These are phyloP conservation scores for Gardenia jasminoides DNA, from an alignment of 257 asterid species.

Conservation along the genomic window DNA sequence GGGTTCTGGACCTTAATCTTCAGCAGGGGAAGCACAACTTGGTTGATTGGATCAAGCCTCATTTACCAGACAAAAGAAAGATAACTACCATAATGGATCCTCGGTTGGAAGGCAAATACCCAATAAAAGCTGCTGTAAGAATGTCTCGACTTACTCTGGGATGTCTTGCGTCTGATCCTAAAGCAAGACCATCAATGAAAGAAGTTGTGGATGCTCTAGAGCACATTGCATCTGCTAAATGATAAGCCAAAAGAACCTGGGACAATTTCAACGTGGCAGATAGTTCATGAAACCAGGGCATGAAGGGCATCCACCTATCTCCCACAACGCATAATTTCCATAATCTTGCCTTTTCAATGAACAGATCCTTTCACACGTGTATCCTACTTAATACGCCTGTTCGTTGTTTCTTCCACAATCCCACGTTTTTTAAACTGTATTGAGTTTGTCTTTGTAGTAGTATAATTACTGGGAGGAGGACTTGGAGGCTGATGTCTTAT, in stretches of 20 bases:
- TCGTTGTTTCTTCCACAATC: too few species aligned
- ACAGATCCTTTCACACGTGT: too few species aligned
- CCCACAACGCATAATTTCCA: conserved; percentile 34
- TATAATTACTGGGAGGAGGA: neutral
- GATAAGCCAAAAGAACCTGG: conserved; percentile 46
- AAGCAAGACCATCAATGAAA: conserved; percentile 63
- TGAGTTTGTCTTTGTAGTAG: neutral
- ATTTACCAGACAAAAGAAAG: conserved; percentile 46
- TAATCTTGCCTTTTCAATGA: neutral
- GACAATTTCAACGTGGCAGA: conserved; percentile 24
- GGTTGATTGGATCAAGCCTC: conserved; percentile 72
- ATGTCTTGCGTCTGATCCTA: conserved; percentile 56
- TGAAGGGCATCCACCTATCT: conserved; percentile 48
- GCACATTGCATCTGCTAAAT: conserved; percentile 28
- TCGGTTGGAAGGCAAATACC: conserved; percentile 57
- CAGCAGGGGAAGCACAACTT: conserved; percentile 48
- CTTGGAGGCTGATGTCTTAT: neutral
- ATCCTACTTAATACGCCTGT: too few species aligned
- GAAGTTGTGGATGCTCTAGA: conserved; percentile 52
- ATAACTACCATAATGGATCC: conserved; percentile 57
- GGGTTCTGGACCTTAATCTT: conserved; percentile 50
- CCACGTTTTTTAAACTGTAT: too few species aligned
- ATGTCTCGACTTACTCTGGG: conserved; percentile 54
- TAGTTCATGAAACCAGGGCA: conserved; percentile 13
- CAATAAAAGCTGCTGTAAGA: conserved; percentile 46